Evolutionary conservation across 768 basidiomycete species (phyloP), one percentile per base, ranked within the genome.

Genomic region (Hygrocybe coccinea): DNA sequence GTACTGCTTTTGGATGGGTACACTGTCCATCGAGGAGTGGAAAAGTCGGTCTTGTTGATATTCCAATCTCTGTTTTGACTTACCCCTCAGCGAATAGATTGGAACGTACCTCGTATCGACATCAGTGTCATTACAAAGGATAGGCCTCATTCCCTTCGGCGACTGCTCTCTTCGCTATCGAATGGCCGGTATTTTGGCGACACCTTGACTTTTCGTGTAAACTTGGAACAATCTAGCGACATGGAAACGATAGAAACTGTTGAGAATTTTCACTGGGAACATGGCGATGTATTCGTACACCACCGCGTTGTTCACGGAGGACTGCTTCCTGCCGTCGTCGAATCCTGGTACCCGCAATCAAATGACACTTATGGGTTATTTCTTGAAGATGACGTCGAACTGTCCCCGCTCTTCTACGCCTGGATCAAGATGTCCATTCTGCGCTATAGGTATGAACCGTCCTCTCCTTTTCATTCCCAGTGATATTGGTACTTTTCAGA

Each of bases 361-460:
- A 79, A 90, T 57, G 72, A 93, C 61, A 80, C 83, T 1, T 92
- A 91, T 65, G 91, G 87, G 6, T 65, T 94, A 17, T 70, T 94
- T 17, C 78, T 94, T 19, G 91, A 93, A 68, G 91, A 94, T 63
- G 91, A 95, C 64, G 76, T 91, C 9, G 92, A 95, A 65, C 68
- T 93, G 7, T 92, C 89, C 8, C 87, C 90, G 1, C 65, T 91
- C 24, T 91, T 89, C 67, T 93, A 89, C 65, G 89, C 87, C 5
- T 94, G 91, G 89, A 64, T 82, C 55, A 93, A 94, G 67, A 84
- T 91, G 79, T 66, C 79, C n/a, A 67, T 93, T 54, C 74, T 93
- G 22, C 81, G 78, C 44, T 94, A 94, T 64, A 80, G 87, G 84
- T 88, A 51, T 53, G 64, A 56, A 2, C 24, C 19, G 25, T 21